These are phyloP conservation scores for Cenchrus americanus DNA, from an alignment of 176 grass and related monocot genomes.

Conservation along the genomic window DNA sequence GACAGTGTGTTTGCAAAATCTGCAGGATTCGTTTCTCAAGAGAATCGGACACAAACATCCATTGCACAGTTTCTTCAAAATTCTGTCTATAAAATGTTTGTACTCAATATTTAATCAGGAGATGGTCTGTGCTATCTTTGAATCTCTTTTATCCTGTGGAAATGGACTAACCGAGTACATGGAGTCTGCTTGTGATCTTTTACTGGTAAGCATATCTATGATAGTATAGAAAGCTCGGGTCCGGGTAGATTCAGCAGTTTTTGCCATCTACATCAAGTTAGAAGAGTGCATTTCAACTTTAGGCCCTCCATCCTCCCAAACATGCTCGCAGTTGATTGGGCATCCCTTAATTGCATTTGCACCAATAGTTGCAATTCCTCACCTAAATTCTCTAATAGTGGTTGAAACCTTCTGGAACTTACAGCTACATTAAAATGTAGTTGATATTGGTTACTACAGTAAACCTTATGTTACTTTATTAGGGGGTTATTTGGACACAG, in stretches of 20 bases:
- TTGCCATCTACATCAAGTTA: not conserved
- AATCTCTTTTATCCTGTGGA: conserved; percentile 55
- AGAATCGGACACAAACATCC: conserved; percentile 76
- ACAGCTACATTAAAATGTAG: not conserved
- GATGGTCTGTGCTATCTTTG: conserved; percentile 70
- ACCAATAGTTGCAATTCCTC: not conserved
- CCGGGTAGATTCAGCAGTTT: not conserved
- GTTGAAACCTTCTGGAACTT: not conserved
- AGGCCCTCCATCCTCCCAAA: not conserved
- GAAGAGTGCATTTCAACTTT: not conserved
- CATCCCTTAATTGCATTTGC: not conserved
- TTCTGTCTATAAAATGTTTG: conserved; percentile 70
- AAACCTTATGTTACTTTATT: no score
- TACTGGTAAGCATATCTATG: conserved; percentile 65
- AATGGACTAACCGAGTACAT: conserved; percentile 42
- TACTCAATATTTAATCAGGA: conserved; percentile 84
- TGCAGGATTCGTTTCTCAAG: conserved; percentile 90
- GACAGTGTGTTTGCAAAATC: conserved; percentile 28
- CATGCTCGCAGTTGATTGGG: not conserved
- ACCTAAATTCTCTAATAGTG: not conserved
- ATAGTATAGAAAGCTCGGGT: not conserved
- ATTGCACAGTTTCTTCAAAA: conserved; percentile 73
- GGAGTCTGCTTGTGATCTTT: conserved; percentile 63
- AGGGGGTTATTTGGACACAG: no score
- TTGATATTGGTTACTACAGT: not conserved